Percentiles rank a stretch among this genome's conserved stretches.
These are phyloP conservation scores for Spergularia azorica DNA, from an alignment of 179 eudicot genomes.

Conservation along the genomic window DNA sequence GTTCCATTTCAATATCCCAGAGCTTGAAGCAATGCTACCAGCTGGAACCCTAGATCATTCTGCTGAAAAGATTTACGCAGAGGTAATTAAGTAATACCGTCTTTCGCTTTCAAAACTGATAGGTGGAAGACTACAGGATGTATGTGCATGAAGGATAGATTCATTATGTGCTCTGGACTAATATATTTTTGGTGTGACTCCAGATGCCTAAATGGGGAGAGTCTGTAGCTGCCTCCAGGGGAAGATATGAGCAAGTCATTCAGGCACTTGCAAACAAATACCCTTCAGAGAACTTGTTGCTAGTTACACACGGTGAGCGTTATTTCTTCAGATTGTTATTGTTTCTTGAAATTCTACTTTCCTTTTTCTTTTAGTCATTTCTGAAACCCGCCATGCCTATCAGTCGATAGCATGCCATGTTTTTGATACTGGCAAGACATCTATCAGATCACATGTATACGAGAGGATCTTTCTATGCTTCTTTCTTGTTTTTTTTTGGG, in stretches of 20 bases:
- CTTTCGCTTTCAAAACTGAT: not conserved
- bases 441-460: too few relatives aligned
- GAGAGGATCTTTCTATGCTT: too few relatives aligned
- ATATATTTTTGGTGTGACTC: conserved; percentile 16
- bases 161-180: conserved; percentile 5
- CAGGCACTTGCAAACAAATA: conserved; percentile 80
- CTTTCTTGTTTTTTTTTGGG: too few relatives aligned
- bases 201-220: conserved; percentile 88
- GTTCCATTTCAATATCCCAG: conserved; percentile 55
- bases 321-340: not conserved
- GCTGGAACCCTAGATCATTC: conserved; percentile 69
- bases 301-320: conserved; percentile 87
- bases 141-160: not conserved
- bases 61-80: conserved; percentile 48
- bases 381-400: not conserved
- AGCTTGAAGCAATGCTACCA: conserved; percentile 71
- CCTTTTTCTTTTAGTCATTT: not conserved
- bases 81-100: conserved; percentile 43
- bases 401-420: too few relatives aligned
- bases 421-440: too few relatives aligned
- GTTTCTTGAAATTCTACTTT: not conserved
- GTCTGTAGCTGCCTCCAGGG: conserved; percentile 53
- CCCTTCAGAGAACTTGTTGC: conserved; percentile 84
- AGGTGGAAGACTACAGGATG: not conserved
- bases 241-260: conserved; percentile 59